Conservation (phyloP, 2,329 filamentous ascomycete genomes). For the Alternaria burnsii region DNA sequence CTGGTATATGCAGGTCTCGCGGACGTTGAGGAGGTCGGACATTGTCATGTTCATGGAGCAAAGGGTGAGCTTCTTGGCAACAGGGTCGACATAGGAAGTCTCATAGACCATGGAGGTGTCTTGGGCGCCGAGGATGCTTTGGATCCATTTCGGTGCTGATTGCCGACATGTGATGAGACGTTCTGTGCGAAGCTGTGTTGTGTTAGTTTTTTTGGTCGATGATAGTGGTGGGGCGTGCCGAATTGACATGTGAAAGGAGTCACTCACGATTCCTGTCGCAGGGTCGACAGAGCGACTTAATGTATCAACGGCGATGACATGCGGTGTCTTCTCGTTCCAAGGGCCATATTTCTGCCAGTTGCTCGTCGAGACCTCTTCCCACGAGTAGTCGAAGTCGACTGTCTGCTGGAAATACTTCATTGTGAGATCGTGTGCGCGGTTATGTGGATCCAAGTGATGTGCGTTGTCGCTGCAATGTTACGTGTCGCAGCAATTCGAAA, state of each 20-base stretch:
- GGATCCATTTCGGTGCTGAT: conserved; percentile 81
- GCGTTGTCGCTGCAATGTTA: conserved; percentile 11
- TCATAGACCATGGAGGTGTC: conserved; percentile 92
- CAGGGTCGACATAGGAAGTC: conserved; percentile 91
- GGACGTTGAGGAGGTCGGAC: conserved; percentile 87
- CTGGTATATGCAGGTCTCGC: conserved; percentile 89
- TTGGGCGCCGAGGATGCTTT: conserved; percentile 77
- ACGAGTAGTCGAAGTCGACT: conserved; percentile 95
- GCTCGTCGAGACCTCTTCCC: conserved; percentile 95
- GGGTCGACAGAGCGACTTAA: conserved; percentile 75
- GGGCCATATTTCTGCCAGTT: conserved; percentile 99
- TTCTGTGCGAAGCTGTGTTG: conserved; percentile 71
- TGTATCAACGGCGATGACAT: conserved; percentile 95
- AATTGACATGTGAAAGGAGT: conserved; percentile 21
- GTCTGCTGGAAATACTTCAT: conserved; percentile 97
- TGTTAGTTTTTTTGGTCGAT: conserved; percentile 20
- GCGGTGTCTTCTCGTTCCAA: conserved; percentile 98
- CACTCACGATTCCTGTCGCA: conserved; percentile 70
- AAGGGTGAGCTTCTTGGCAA: conserved; percentile 89
- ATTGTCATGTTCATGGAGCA: conserved; percentile 94
- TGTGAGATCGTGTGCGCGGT: conserved; percentile 13
- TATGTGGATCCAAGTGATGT: background rate
- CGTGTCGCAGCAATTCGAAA: background rate
- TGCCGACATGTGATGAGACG: conserved; percentile 71
- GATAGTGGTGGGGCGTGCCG: conserved; percentile 5